Conservation (phyloP, 73 alveolate species). For the Stentor roeselii region DNA sequence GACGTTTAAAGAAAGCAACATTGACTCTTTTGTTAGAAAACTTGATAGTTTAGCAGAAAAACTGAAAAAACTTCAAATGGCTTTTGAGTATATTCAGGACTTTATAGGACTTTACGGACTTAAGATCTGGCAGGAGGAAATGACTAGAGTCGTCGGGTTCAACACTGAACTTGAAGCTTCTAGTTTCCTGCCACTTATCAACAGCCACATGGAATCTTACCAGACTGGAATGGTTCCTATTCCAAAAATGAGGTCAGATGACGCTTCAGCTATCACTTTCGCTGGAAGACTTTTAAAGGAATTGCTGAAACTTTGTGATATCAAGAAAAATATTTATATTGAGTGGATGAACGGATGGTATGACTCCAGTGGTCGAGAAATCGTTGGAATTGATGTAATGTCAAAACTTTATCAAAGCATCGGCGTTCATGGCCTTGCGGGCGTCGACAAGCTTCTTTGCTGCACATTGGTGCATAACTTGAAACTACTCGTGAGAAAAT, state of each 20-base stretch:
- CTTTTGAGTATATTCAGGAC: slow-evolving; percentile 83
- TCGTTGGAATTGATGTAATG: slow-evolving; percentile 57
- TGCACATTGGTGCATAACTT: no score
- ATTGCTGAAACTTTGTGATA: slow-evolving; percentile 20
- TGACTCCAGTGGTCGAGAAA: slow-evolving; percentile 45
- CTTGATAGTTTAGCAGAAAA: slow-evolving; percentile 49
- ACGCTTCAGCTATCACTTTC: slow-evolving; percentile 48
- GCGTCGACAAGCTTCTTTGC: no score
- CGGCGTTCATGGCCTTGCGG: no score
- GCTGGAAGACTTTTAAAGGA: slow-evolving; percentile 56
- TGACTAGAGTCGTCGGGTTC: slow-evolving; percentile 41
- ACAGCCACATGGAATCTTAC: no score
- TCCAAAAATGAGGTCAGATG: slow-evolving; percentile 43
- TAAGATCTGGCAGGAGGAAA: slow-evolving; percentile 91
- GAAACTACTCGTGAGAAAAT: no score
- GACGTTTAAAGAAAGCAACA: no score
- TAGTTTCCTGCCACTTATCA: slow-evolving; percentile 33
- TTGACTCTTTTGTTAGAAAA: no score
- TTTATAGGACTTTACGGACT: slow-evolving; percentile 81
- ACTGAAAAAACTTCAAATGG: slow-evolving; percentile 62
- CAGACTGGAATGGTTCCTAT: slow-evolving; percentile 28
- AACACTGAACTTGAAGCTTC: slow-evolving; percentile 57
- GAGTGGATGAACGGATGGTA: slow-evolving; percentile 45
- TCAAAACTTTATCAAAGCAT: no score
- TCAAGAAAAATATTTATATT: slow-evolving; percentile 33